phyloP scores from a whole-genome alignment of 2,329 filamentous ascomycete genomes.

The Sporothrix humicola region DNA sequence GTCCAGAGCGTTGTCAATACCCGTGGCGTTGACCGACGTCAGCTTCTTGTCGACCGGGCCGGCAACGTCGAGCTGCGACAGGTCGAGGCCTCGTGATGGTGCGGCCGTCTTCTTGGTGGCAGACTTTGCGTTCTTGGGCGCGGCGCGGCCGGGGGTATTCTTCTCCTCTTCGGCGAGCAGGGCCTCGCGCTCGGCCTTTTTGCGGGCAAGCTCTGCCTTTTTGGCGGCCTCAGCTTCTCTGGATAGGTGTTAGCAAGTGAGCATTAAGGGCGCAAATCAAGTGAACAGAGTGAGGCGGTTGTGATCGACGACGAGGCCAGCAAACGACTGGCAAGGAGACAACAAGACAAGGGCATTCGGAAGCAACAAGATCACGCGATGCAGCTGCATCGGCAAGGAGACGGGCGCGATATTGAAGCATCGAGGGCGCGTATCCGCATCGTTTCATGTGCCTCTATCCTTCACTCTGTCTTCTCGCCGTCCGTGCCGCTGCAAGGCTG shows the following conservation, averaged over 20 bases:
- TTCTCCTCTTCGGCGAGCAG: slow-evolving; percentile 83
- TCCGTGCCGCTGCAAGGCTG: slow-evolving; percentile 11
- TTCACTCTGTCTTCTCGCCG: background rate
- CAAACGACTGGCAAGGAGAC: too few species aligned
- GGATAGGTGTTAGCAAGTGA: slow-evolving; percentile 28
- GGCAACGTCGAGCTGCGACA: slow-evolving; percentile 69
- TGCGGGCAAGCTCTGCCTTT: slow-evolving; percentile 79
- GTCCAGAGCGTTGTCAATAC: slow-evolving; percentile 93
- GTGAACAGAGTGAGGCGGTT: background rate
- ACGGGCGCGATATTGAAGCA: background rate
- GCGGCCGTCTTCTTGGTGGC: slow-evolving; percentile 65
- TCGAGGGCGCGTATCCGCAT: background rate
- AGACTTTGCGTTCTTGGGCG: slow-evolving; percentile 70
- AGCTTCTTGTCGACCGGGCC: slow-evolving; percentile 51
- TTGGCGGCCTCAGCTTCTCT: slow-evolving; percentile 86
- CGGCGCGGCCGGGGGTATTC: slow-evolving; percentile 59
- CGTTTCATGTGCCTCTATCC: background rate
- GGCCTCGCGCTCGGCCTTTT: slow-evolving; percentile 92
- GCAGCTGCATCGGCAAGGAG: background rate
- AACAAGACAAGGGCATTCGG: background rate
- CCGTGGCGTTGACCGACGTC: slow-evolving; percentile 74
- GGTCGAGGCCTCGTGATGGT: slow-evolving; percentile 69
- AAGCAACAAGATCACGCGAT: background rate
- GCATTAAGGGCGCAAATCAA: background rate
- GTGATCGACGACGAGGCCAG: too few species aligned